These are phyloP conservation scores for Trypanosoma theileri DNA, from an alignment of 208 protist genomes.

Conservation along the genomic window DNA sequence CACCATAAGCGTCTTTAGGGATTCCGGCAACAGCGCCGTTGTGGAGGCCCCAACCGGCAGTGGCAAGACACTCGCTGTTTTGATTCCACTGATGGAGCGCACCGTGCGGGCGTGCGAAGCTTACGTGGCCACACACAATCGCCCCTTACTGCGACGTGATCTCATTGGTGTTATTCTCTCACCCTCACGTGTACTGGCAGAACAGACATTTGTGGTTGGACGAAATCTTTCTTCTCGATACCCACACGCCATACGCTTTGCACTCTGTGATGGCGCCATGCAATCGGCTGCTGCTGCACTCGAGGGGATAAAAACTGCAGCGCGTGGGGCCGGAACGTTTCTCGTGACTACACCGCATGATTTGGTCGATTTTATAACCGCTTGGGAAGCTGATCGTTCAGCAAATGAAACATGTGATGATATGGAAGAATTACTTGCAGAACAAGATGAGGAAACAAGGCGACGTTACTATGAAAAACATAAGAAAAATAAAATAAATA, in stretches of 20 bases:
- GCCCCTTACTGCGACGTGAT: conserved; percentile 62
- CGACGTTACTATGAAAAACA: conserved; percentile 36
- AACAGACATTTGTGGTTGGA: conserved; percentile 87
- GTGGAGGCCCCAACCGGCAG: conserved; percentile 97
- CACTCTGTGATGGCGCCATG: conserved; percentile 76
- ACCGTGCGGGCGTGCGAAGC: conserved; percentile 57
- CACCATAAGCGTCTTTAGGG: conserved; percentile 54
- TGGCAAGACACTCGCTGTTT: conserved; percentile 97
- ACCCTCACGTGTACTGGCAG: conserved; percentile 79
- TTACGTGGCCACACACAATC: conserved; percentile 38
- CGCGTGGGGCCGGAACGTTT: conserved; percentile 70
- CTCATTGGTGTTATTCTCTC: conserved; percentile 79
- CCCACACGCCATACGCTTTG: conserved; percentile 73
- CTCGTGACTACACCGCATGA: conserved; percentile 83
- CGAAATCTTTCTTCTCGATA: conserved; percentile 63
- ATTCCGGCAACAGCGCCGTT: conserved; percentile 57
- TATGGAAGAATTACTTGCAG: conserved; percentile 33
- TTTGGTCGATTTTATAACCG: conserved; percentile 48
- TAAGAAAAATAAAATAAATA: not conserved
- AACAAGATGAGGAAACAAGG: conserved; percentile 59
- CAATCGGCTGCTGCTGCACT: conserved; percentile 41
- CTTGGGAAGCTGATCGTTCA: conserved; percentile 21
- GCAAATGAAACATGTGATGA: conserved; percentile 3
- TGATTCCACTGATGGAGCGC: conserved; percentile 89
- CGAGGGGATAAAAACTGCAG: conserved; percentile 39